Percentiles rank a stretch among this genome's conserved stretches.
These are phyloP conservation scores for Neonectria hederae DNA, from an alignment of 2,329 filamentous ascomycete genomes.

Conservation along the genomic window DNA sequence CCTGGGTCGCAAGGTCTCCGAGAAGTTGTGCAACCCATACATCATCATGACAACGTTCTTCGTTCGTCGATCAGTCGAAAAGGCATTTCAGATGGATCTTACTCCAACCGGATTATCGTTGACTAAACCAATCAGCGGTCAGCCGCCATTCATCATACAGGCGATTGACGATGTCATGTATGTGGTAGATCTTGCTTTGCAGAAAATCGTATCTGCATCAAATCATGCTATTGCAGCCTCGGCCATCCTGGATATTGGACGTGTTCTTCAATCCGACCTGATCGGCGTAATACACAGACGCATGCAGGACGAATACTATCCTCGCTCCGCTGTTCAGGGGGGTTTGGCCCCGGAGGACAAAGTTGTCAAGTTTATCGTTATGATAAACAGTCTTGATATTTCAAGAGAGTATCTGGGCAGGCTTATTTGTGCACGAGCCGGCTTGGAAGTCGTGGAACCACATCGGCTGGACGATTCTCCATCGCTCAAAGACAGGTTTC, in stretches of 20 bases:
- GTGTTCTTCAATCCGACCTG: conserved; percentile 88
- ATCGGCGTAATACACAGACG: conserved; percentile 97
- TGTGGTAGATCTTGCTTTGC: conserved; percentile 91
- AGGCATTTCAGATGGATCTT: conserved; percentile 96
- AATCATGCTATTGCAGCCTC: conserved; percentile 80
- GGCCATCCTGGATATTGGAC: conserved; percentile 79
- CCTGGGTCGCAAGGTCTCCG: conserved; percentile 79
- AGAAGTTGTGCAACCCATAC: conserved; percentile 81
- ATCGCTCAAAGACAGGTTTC: background rate
- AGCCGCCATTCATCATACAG: conserved; percentile 90
- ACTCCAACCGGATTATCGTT: conserved; percentile 80
- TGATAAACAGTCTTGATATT: conserved; percentile 95
- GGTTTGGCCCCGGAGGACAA: conserved; percentile 87
- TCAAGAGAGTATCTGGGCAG: conserved; percentile 81
- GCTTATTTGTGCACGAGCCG: background rate
- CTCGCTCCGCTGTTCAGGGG: conserved; percentile 79
- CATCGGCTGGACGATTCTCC: background rate
- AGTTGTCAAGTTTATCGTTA: conserved; percentile 87
- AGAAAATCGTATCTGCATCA: conserved; percentile 85
- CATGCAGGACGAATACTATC: conserved; percentile 96
- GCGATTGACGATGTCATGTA: conserved; percentile 99
- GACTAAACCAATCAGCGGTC: conserved; percentile 75
- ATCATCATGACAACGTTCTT: conserved; percentile 95
- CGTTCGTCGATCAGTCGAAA: conserved; percentile 94
- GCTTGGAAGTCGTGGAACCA: background rate